Percentiles rank a stretch among this genome's conserved stretches.
phyloP scores from a whole-genome alignment of 768 basidiomycete genomes.

The Termitomyces sp. region DNA sequence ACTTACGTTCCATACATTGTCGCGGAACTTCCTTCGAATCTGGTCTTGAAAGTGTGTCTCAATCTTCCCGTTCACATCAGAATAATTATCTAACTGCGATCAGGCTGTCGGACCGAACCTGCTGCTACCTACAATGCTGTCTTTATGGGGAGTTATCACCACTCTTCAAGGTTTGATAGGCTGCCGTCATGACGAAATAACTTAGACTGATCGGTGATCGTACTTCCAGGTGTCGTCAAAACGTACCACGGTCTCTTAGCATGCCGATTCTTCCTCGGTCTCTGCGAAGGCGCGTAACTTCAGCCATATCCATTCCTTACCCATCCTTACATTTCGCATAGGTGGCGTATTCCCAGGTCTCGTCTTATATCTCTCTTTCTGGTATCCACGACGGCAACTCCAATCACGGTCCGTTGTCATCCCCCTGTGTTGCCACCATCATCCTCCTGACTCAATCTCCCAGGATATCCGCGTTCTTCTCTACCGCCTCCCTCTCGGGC shows the following conservation, averaged over 20 bases:
- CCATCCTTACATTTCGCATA: constrained; percentile 15
- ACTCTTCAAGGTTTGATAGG: constrained; percentile 51
- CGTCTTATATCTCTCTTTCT: constrained; percentile 56
- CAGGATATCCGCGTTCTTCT: constrained; percentile 48
- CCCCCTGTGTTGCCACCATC: constrained; percentile 6
- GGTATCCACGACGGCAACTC: constrained; percentile 50
- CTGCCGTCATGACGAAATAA: background rate
- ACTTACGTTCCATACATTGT: constrained; percentile 1
- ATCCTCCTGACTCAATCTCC: constrained; percentile 36
- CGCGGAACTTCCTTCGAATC: constrained; percentile 2
- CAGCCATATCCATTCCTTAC: background rate
- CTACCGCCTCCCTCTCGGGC: constrained; percentile 55
- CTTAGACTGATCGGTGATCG: background rate
- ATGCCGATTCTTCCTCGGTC: constrained; percentile 51
- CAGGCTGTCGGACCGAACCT: constrained; percentile 5
- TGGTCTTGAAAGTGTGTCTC: background rate
- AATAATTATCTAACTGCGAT: background rate
- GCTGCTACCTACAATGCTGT: constrained; percentile 50
- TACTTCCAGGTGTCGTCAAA: constrained; percentile 41
- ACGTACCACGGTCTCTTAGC: constrained; percentile 44
- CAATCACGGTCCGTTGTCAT: constrained; percentile 35
- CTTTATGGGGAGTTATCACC: constrained; percentile 67
- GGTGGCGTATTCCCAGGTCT: constrained; percentile 60
- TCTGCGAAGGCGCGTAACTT: constrained; percentile 40
- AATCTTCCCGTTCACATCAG: background rate